Evolutionary conservation across 495 filamentous ascomycete genomes (phyloP).

Genomic region (Pseudoneurospora amorphoporcata): DNA sequence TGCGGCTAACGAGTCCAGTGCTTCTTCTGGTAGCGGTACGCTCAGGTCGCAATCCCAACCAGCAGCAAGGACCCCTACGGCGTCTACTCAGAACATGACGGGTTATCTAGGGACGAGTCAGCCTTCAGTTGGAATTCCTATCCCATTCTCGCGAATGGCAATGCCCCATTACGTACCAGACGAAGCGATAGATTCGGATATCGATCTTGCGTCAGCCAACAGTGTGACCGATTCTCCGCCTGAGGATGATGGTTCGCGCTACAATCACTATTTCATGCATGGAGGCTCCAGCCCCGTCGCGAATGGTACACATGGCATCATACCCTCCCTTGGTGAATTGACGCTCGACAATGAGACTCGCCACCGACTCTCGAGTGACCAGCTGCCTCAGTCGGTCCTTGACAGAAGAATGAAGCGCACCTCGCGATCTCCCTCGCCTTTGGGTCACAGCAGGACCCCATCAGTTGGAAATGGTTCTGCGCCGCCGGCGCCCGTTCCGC

Average conservation of each 20-base stretch:
- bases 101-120: slow-evolving; percentile 17
- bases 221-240: slow-evolving; percentile 26
- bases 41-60: slow-evolving; percentile 49
- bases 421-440: slow-evolving; percentile 46
- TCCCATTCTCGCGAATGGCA: slow-evolving; percentile 24
- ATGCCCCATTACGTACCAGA: slow-evolving; percentile 41
- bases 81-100: slow-evolving; percentile 5
- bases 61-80: slow-evolving; percentile 34
- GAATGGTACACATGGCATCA: slow-evolving; percentile 24
- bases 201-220: slow-evolving; percentile 25
- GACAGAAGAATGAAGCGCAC: slow-evolving; percentile 39
- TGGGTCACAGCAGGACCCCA: slow-evolving; percentile 35
- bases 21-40: slow-evolving; percentile 29
- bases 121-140: slow-evolving; percentile 19
- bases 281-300: slow-evolving; percentile 22
- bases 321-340: slow-evolving; percentile 36
- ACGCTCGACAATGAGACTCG: slow-evolving; percentile 24
- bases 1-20: slow-evolving; percentile 25
- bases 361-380: slow-evolving; percentile 38
- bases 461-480: slow-evolving; percentile 33
- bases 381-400: slow-evolving; percentile 38
- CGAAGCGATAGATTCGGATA: slow-evolving; percentile 28
- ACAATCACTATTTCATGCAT: slow-evolving; percentile 32
- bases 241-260: slow-evolving; percentile 28
- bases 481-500: slow-evolving; percentile 25